These are phyloP conservation scores for Geopyxis carbonaria DNA, from an alignment of 495 filamentous ascomycete species.

Conservation along the genomic window DNA sequence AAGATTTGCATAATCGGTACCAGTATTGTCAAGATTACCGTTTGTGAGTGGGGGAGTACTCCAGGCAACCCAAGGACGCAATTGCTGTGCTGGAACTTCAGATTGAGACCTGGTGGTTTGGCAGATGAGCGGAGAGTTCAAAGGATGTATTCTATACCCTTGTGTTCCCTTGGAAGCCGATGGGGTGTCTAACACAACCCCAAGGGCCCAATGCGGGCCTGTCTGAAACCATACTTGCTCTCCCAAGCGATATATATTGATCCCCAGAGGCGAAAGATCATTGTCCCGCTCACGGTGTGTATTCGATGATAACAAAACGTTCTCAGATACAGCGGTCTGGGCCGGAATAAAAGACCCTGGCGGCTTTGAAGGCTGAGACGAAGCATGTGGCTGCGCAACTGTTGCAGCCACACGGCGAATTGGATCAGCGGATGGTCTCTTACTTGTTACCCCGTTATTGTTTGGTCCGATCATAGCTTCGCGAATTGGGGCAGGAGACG, in stretches of 20 bases:
- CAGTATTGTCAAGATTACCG: conserved; percentile 15
- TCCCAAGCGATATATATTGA: conserved; percentile 38
- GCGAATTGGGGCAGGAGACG: no score
- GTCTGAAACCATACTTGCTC: conserved; percentile 45
- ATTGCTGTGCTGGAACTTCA: conserved; percentile 12
- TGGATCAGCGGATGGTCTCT: not conserved
- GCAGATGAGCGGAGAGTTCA: conserved; percentile 21
- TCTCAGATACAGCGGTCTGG: not conserved
- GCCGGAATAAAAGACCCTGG: not conserved
- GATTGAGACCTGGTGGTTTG: conserved; percentile 17
- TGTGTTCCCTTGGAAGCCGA: not conserved
- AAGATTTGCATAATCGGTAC: conserved; percentile 31
- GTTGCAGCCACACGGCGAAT: not conserved
- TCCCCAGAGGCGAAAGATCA: conserved; percentile 14
- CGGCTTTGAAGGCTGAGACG: not conserved
- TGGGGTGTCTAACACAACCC: conserved; percentile 28
- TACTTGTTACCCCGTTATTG: no score
- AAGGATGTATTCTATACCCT: conserved; percentile 24
- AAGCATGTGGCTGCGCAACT: not conserved
- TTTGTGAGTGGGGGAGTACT: conserved; percentile 33
- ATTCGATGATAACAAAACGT: not conserved
- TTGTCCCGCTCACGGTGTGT: not conserved
- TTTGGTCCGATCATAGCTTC: no score
- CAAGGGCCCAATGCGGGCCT: conserved; percentile 39
- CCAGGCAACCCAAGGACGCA: conserved; percentile 49